phyloP scores from a whole-genome alignment of 2,329 filamentous ascomycete genomes.

The Coniochaeta sp. region DNA sequence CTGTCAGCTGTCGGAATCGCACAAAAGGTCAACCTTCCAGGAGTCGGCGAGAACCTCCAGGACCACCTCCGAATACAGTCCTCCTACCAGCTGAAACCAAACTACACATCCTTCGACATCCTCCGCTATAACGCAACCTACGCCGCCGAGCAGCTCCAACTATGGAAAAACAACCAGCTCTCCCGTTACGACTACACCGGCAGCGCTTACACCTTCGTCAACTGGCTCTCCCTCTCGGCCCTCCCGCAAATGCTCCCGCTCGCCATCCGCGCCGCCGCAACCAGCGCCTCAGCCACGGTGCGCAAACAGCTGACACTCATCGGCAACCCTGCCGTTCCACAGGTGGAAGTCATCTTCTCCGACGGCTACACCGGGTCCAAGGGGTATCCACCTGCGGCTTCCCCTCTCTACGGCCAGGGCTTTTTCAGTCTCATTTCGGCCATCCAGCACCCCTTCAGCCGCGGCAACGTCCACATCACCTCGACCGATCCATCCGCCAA shows the following conservation, averaged over 20 bases:
- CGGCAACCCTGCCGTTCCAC: conserved; percentile 25
- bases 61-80: conserved; percentile 15
- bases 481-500: conserved; percentile 21
- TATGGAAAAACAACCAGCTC: conserved; percentile 21
- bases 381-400: conserved; percentile 23
- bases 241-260: conserved; percentile 17
- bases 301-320: conserved; percentile 32
- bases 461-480: conserved; percentile 24
- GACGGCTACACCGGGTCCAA: conserved; percentile 35
- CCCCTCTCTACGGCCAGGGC: conserved; percentile 19
- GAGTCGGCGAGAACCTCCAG: conserved; percentile 46
- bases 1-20: conserved; percentile 38
- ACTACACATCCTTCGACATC: conserved; percentile 22
- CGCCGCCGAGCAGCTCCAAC: conserved; percentile 28
- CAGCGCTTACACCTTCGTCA: conserved; percentile 30
- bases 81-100: conserved; percentile 17
- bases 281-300: conserved; percentile 20
- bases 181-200: conserved; percentile 31
- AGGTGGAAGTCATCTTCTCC: conserved; percentile 34
- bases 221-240: conserved; percentile 22
- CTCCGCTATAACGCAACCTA: conserved; percentile 21
- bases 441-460: conserved; percentile 21
- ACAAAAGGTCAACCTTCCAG: conserved; percentile 43
- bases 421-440: conserved; percentile 21
- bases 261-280: conserved; percentile 20